Evolutionary conservation across 192 early-diverging fungal species (phyloP), one percentile per base, ranked within the genome.

Genomic region (Linnemannia elongata): DNA sequence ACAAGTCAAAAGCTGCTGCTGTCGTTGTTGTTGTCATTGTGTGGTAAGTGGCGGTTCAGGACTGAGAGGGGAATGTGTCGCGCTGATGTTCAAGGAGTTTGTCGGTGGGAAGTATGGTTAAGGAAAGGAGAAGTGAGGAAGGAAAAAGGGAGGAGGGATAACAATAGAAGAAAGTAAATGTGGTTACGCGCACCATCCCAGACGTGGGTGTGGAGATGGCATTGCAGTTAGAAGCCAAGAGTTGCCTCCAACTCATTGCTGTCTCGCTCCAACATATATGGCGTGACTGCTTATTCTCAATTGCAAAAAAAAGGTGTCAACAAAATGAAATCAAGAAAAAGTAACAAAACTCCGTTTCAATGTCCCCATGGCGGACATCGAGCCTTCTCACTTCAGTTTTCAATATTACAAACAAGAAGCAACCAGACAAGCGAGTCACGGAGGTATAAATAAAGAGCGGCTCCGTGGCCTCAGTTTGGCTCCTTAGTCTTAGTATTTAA

Each of bases 401-500:
- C 30, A 66, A 3, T 3, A 24, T 9, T 0, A 27, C 0, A 17
- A 9, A 1, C 9, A 3, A 66, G 0, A 9, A 2, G n/a, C 30
- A 2, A 2, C 30, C 27, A 33, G 0, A 33, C 10, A 9, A 33
- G 22, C 44, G n/a, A 75, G 76, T 77, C 83, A 55, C 47, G 39
- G 66, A 22, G 57, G 70, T 87, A 87, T 81, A 81, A 78, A 49
- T 35, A 4, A 69, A 7, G 63, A 20, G 15, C 18, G 55, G 41
- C 71, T 63, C 85, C 85, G 75, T 81, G 85, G 76, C 85, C 85
- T 55, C 36, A 17, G 18, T 44, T 81, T 81, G 78, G 69, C 57
- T 73, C 79, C 41, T 87, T 81, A 76, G 85, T 87, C 85, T 87
- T 87, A 87, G 85, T 87, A 87, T 87, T 85, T 87, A 87, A 81